phyloP scores from a whole-genome alignment of 2,329 filamentous ascomycete species.

The Exophiala aquamarina region DNA sequence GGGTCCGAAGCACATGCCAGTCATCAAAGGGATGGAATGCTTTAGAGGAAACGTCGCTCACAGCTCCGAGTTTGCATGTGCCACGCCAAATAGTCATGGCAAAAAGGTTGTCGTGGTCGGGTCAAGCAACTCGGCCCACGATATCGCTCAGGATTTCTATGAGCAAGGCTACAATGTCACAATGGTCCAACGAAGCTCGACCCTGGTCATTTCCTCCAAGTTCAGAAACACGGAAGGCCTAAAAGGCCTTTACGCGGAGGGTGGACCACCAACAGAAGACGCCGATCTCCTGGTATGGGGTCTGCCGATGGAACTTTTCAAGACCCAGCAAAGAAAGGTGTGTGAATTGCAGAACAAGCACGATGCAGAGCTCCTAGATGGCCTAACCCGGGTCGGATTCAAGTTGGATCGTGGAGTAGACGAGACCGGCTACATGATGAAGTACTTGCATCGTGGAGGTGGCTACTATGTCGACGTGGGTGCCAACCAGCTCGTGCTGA shows the following conservation, averaged over 20 bases:
- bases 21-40: conserved; percentile 47
- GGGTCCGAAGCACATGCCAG: conserved; percentile 58
- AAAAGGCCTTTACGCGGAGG: conserved; percentile 48
- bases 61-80: conserved; percentile 59
- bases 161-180: conserved; percentile 67
- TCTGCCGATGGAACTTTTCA: conserved; percentile 59
- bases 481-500: conserved; percentile 49
- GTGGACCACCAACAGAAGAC: conserved; percentile 60
- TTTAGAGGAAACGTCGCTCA: conserved; percentile 65
- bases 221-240: conserved; percentile 55
- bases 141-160: conserved; percentile 56
- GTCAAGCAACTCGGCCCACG: conserved; percentile 64
- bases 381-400: conserved; percentile 59
- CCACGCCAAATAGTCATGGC: conserved; percentile 43
- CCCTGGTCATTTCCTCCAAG: conserved; percentile 60
- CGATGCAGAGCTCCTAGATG: conserved; percentile 23
- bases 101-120: conserved; percentile 67
- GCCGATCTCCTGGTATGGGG: conserved; percentile 62
- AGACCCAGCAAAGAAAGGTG: conserved; percentile 49
- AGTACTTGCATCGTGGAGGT: conserved; percentile 65
- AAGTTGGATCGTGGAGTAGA: conserved; percentile 58
- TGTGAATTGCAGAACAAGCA: conserved; percentile 1
- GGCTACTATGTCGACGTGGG: conserved; percentile 72
- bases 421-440: conserved; percentile 56
- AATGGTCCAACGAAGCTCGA: conserved; percentile 65